Evolutionary conservation across 2,329 filamentous ascomycete genomes (phyloP).

Genomic region (Lecanosticta acicola): DNA sequence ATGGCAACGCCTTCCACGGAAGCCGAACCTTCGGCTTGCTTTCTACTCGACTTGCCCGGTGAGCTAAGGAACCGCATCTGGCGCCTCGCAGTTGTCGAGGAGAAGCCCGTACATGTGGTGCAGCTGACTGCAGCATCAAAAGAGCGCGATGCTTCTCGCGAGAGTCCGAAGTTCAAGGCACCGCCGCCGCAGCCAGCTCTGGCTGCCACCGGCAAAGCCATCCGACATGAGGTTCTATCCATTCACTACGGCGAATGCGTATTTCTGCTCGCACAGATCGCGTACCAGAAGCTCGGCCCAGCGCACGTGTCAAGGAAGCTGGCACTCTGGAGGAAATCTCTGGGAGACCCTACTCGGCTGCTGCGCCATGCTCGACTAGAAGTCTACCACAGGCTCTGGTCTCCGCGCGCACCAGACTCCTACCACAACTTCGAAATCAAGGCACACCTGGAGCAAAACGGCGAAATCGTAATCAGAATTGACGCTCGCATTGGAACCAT

Average conservation of each 20-base stretch:
- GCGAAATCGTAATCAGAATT: no score
- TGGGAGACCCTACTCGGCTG: no score
- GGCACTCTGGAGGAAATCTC: no score
- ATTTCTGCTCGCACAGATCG: neutral
- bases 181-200: neutral
- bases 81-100: neutral
- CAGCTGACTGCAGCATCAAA: no score
- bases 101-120: neutral
- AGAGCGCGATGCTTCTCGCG: neutral
- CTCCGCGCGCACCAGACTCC: no score
- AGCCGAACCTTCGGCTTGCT: neutral
- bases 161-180: neutral
- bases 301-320: no score
- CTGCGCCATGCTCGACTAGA: no score
- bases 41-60: neutral
- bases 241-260: neutral
- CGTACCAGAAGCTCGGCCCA: no score
- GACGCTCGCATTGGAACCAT: no score
- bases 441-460: no score
- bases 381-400: no score
- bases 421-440: no score
- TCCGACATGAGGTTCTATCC: neutral
- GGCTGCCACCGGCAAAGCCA: neutral
- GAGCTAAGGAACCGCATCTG: neutral
- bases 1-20: neutral